Evolutionary conservation across 805 yeast genomes (phyloP).

Genomic region (Yamadazyma laniorum): DNA sequence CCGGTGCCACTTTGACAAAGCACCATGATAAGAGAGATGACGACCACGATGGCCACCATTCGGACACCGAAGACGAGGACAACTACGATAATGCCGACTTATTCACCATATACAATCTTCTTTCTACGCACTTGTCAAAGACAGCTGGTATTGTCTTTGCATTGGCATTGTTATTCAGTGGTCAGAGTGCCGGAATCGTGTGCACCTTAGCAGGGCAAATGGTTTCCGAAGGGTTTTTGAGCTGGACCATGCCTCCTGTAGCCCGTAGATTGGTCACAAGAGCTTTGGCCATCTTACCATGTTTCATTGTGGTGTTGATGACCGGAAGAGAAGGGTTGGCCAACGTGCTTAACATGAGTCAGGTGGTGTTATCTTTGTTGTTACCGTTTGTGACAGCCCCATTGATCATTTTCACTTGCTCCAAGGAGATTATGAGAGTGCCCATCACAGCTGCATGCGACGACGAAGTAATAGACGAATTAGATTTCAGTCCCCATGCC

Average conservation of each 20-base stretch:
- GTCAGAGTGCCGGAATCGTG: conserved; percentile 94
- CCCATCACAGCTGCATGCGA: conserved; percentile 35
- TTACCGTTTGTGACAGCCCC: conserved; percentile 90
- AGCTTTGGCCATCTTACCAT: conserved; percentile 81
- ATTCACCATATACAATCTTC: conserved; percentile 72
- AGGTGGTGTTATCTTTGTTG: conserved; percentile 76
- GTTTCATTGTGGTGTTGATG: conserved; percentile 66
- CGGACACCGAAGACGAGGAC: conserved; percentile 22
- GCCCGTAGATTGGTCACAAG: conserved; percentile 76
- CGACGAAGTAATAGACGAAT: conserved; percentile 7
- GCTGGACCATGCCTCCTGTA: conserved; percentile 81
- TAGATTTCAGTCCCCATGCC: background rate
- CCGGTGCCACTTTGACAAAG: conserved; percentile 78
- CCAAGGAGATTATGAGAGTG: conserved; percentile 63
- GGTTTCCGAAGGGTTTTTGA: conserved; percentile 85
- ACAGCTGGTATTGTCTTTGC: conserved; percentile 91
- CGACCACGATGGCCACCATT: conserved; percentile 8
- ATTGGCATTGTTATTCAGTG: conserved; percentile 80
- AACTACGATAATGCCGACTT: conserved; percentile 65
- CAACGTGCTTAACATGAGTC: conserved; percentile 71
- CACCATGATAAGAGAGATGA: conserved; percentile 2
- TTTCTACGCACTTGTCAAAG: conserved; percentile 68
- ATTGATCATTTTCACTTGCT: conserved; percentile 74
- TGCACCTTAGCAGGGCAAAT: conserved; percentile 93
- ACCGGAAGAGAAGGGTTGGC: conserved; percentile 83